These are phyloP conservation scores for Globisporangium nodosum DNA, from an alignment of 352 stramenopile genomes.

Conservation along the genomic window DNA sequence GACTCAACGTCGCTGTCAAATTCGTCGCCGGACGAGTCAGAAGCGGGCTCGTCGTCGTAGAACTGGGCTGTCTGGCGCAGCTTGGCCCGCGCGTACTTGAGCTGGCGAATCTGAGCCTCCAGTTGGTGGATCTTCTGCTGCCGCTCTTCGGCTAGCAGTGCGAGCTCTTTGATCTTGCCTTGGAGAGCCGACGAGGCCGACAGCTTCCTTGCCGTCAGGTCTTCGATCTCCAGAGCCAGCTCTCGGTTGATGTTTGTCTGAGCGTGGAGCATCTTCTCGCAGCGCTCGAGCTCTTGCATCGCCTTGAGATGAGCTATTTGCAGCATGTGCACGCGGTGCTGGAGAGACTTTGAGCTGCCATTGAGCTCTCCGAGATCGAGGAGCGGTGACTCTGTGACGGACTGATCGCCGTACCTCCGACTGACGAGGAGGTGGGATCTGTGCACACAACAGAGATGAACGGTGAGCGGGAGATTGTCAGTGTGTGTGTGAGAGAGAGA, in stretches of 20 bases:
- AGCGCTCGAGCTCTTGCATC: slow-evolving; percentile 88
- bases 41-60: slow-evolving; percentile 16
- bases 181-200: slow-evolving; percentile 67
- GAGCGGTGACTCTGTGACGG: slow-evolving; percentile 3
- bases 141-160: slow-evolving; percentile 75
- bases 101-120: slow-evolving; percentile 84
- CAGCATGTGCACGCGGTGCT: slow-evolving; percentile 81
- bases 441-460: background rate
- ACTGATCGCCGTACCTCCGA: slow-evolving; percentile 26
- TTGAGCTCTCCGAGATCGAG: slow-evolving; percentile 12
- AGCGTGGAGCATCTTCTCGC: slow-evolving; percentile 92
- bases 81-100: slow-evolving; percentile 74
- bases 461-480: background rate
- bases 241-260: slow-evolving; percentile 94
- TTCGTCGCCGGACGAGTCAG: slow-evolving; percentile 28
- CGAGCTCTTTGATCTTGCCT: slow-evolving; percentile 79
- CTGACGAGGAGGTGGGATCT: slow-evolving; percentile 26
- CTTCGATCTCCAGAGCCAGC: slow-evolving; percentile 88
- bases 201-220: slow-evolving; percentile 71
- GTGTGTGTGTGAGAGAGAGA: slow-evolving; percentile 8
- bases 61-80: slow-evolving; percentile 25
- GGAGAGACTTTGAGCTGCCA: slow-evolving; percentile 50
- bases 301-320: slow-evolving; percentile 88
- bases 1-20: slow-evolving; percentile 38
- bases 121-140: slow-evolving; percentile 77